A percentile compares a stretch with the other conserved stretches of the same genome.
phyloP scores from a whole-genome alignment of 768 basidiomycete genomes.

The Grammothele lineata region DNA sequence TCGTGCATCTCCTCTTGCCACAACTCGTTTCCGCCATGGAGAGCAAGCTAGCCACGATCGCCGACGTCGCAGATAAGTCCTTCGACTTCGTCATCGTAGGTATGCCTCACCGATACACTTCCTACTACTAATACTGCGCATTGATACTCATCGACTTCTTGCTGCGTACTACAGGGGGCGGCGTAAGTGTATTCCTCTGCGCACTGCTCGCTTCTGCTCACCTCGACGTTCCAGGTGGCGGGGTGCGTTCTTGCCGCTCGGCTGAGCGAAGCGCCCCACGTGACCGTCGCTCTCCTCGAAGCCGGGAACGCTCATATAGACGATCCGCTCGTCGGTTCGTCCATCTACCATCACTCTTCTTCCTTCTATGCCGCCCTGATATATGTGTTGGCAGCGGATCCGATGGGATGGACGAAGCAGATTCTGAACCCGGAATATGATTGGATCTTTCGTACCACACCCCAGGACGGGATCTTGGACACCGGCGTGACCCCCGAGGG shows the following conservation, averaged over 20 bases:
- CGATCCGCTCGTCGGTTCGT: slow-evolving; percentile 4
- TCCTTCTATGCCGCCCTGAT: too few relatives aligned
- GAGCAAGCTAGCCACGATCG: slow-evolving; percentile 7
- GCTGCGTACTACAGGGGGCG: too few relatives aligned
- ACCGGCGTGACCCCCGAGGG: background rate
- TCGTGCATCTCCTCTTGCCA: too few relatives aligned
- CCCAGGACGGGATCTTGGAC: background rate
- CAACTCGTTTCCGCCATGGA: too few relatives aligned
- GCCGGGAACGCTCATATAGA: slow-evolving; percentile 20
- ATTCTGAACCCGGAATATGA: slow-evolving; percentile 14
- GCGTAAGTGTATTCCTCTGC: too few relatives aligned
- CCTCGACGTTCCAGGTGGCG: slow-evolving; percentile 26
- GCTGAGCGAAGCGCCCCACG: slow-evolving; percentile 31
- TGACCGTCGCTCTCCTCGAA: slow-evolving; percentile 34
- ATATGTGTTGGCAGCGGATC: too few relatives aligned
- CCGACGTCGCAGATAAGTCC: slow-evolving; percentile 12
- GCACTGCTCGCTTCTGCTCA: too few relatives aligned
- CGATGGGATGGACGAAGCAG: slow-evolving; percentile 5
- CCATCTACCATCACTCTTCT: background rate
- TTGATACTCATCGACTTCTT: too few relatives aligned
- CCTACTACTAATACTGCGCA: too few relatives aligned
- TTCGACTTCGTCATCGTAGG: slow-evolving; percentile 23
- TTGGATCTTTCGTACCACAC: slow-evolving; percentile 11
- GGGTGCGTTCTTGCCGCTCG: slow-evolving; percentile 37
- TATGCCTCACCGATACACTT: too few relatives aligned